These are phyloP conservation scores for Lactuca sativa DNA, from an alignment of 129 eudicot species.

Conservation along the genomic window DNA sequence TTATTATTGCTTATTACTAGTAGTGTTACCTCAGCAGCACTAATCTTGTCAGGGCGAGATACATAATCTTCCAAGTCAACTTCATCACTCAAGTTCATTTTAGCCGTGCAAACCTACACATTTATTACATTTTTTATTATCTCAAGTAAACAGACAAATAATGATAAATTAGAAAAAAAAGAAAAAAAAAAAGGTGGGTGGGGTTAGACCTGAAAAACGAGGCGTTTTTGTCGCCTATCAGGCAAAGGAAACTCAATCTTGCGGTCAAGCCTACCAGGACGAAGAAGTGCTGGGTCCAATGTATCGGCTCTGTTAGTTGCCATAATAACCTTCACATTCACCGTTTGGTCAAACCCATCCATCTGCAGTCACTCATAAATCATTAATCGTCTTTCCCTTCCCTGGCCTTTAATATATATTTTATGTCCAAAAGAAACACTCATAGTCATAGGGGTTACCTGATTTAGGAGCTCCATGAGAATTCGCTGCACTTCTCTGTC, in stretches of 20 bases:
- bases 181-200: background rate
- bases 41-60: conserved; percentile 85
- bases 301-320: conserved; percentile 82
- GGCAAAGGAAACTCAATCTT: conserved; percentile 87
- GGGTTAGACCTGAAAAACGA: conserved; percentile 42
- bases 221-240: conserved; percentile 68
- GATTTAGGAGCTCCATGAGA: conserved; percentile 85
- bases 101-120: conserved; percentile 82
- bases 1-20: no score
- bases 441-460: conserved; percentile 35
- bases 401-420: no score
- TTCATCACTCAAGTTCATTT: conserved; percentile 85
- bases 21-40: conserved; percentile 93
- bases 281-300: conserved; percentile 72
- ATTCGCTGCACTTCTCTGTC: conserved; percentile 92
- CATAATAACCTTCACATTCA: conserved; percentile 85
- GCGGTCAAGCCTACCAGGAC: conserved; percentile 80
- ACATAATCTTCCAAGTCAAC: conserved; percentile 93
- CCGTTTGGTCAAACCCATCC: conserved; percentile 92
- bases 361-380: conserved; percentile 43
- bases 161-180: background rate
- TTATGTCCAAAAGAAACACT: no score
- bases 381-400: no score
- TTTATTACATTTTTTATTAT: background rate
- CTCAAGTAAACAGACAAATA: no score